Evolutionary conservation across 2,329 filamentous ascomycete species (phyloP), one percentile per base, ranked within the genome.

Genomic region (Aspergillus pseudoglaucus): DNA sequence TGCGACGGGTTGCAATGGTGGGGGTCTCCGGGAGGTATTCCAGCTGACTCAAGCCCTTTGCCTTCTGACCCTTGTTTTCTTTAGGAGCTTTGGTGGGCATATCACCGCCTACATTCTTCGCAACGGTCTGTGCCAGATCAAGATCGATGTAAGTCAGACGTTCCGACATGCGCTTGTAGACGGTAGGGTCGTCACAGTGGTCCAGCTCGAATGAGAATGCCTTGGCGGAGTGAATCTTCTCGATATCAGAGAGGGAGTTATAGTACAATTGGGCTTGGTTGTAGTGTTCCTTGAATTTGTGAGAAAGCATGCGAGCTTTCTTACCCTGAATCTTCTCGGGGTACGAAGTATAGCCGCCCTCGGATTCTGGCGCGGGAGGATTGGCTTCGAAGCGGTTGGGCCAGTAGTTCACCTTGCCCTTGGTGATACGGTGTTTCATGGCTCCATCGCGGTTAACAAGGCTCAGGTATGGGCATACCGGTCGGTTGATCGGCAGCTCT

Each of bases 371-470:
- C 0, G 85, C 82, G 0, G 88, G 84, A 0, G 84, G 84, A 9
- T 77, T 73, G 1, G 76, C 73, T 1, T 80, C 76, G 59, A 80
- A 83, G 2, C 86, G 78, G 68, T 90, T 90, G 0, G 87, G 87
- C 83, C 83, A 90, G 69, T 90, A 90, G 69, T 90, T 90, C 54
- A 86, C 80, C 0, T 77, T 83, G 42, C 87, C 84, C 60, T 83
- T 85, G 18, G 78, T 81, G 54, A 93, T 90, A 3, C 77, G 83
- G 65, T 91, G 87, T 3, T 84, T 78, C 68, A 83, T 79, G 5
- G 80, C 77, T 3, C 88, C 87, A 49, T 93, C 88, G 0, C 87
- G 82, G 68, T 89, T 85, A 60, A 84, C 84, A 60, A 86, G 79
- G 68, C 85, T 88, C 77, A 88, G 82, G 32, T 87, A 82, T 0